A percentile compares a stretch with the other conserved stretches of the same genome.
These are phyloP conservation scores for Entomortierella beljakovae DNA, from an alignment of 192 early-diverging fungal genomes.

Conservation along the genomic window DNA sequence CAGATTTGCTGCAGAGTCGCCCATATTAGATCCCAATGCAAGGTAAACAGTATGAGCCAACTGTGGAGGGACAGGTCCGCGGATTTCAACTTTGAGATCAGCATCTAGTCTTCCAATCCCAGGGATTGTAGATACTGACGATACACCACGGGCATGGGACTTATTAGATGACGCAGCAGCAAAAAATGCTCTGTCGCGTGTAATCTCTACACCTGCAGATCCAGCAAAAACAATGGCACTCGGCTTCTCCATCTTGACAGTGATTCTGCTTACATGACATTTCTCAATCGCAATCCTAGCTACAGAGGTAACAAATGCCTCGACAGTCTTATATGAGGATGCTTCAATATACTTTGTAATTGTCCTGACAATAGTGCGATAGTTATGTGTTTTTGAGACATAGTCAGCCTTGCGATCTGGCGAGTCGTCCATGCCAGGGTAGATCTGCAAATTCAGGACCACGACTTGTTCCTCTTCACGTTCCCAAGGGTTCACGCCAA, in stretches of 20 bases:
- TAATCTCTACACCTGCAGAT: conserved; percentile 92
- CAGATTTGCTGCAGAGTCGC: conserved; percentile 84
- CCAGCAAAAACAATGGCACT: conserved; percentile 93
- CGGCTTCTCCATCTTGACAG: conserved; percentile 93
- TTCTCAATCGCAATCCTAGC: conserved; percentile 81
- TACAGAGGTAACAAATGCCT: conserved; percentile 88
- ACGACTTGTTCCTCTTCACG: conserved; percentile 93
- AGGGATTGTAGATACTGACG: conserved; percentile 21
- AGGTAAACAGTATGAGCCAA: conserved; percentile 77
- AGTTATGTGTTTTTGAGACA: conserved; percentile 84
- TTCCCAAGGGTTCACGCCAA: conserved; percentile 98
- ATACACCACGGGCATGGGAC: conserved; percentile 25
- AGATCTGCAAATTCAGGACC: conserved; percentile 82
- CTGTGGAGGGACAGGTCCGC: conserved; percentile 45
- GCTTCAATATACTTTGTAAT: conserved; percentile 86
- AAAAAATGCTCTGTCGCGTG: conserved; percentile 71
- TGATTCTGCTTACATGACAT: conserved; percentile 90
- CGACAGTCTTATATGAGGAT: conserved; percentile 93
- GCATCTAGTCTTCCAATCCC: conserved; percentile 17
- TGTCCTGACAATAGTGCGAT: conserved; percentile 88
- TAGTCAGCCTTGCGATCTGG: conserved; percentile 60
- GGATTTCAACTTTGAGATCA: conserved; percentile 12
- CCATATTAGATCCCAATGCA: conserved; percentile 93
- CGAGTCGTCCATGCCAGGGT: conserved; percentile 58
- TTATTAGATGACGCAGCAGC: conserved; percentile 14